A percentile compares a stretch with the other conserved stretches of the same genome.
phyloP scores from a whole-genome alignment of 2,329 filamentous ascomycete genomes.

The Chalaropsis thielavioides region DNA sequence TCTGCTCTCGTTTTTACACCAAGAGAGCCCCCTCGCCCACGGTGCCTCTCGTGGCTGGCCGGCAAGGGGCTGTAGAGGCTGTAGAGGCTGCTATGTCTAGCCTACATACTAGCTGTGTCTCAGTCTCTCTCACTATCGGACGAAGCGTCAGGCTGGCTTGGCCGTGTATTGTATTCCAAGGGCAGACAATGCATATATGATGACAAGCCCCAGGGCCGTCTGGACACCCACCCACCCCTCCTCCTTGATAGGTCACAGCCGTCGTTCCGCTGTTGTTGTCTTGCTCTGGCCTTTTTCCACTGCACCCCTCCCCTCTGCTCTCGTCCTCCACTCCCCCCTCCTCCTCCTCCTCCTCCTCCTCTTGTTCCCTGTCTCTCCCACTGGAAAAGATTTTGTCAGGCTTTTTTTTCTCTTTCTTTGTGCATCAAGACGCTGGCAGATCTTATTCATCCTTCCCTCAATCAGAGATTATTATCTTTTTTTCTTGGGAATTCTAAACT shows the following conservation, averaged over 20 bases:
- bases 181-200: neutral
- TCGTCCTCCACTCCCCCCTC: neutral
- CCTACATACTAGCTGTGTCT: neutral
- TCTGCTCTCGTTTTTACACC: neutral
- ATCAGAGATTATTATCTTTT: neutral
- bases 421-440: neutral
- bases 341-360: neutral
- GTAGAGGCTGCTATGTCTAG: no score
- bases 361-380: neutral
- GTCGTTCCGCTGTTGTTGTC: neutral
- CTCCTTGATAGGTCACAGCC: neutral
- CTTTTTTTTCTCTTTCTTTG: neutral
- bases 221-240: neutral
- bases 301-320: neutral
- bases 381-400: neutral
- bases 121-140: neutral
- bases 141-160: neutral
- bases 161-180: neutral
- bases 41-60: no score
- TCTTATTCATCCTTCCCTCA: slow-evolving; percentile 7
- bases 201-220: neutral
- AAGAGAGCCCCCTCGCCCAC: no score
- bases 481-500: slow-evolving; percentile 3
- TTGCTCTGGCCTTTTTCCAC: neutral
- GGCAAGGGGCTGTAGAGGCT: no score